A percentile compares a stretch with the other conserved stretches of the same genome.
Conservation (phyloP, 306 rosid species). For the Dicorynia guianensis region DNA sequence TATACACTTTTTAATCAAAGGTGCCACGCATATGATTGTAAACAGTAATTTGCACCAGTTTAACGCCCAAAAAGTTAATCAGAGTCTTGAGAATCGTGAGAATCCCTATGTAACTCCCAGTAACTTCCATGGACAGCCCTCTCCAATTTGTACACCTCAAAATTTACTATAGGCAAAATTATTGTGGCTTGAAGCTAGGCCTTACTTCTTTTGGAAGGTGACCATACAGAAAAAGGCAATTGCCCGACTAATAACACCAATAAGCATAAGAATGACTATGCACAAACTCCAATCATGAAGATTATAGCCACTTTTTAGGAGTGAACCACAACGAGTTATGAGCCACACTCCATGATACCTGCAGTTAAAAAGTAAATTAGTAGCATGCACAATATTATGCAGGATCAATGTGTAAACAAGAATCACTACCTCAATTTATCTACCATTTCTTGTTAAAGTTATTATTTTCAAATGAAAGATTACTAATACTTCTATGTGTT, state of each 20-base stretch:
- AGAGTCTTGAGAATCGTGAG: too few species aligned
- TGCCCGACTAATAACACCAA: constrained; percentile 58
- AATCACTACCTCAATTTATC: constrained; percentile 1
- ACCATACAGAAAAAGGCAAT: constrained; percentile 63
- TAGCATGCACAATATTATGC: background rate
- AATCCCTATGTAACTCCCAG: background rate
- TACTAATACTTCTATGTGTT: background rate
- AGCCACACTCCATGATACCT: constrained; percentile 89
- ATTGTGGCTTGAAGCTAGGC: background rate
- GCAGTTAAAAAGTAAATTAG: background rate
- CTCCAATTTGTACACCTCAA: background rate
- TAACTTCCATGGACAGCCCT: background rate
- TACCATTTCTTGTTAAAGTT: background rate
- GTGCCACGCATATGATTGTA: background rate
- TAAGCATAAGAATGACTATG: constrained; percentile 52
- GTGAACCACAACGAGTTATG: constrained; percentile 71
- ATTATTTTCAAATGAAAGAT: background rate
- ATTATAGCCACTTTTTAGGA: constrained; percentile 56
- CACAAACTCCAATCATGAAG: constrained; percentile 74
- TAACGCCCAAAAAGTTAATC: too few species aligned
- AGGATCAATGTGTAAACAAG: background rate
- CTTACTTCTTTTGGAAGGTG: constrained; percentile 63
- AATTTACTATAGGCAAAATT: background rate
- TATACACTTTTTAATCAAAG: background rate
- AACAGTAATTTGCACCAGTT: background rate